Evolutionary conservation across 345 rosid species (phyloP).

Genomic region (Isatis tinctoria): DNA sequence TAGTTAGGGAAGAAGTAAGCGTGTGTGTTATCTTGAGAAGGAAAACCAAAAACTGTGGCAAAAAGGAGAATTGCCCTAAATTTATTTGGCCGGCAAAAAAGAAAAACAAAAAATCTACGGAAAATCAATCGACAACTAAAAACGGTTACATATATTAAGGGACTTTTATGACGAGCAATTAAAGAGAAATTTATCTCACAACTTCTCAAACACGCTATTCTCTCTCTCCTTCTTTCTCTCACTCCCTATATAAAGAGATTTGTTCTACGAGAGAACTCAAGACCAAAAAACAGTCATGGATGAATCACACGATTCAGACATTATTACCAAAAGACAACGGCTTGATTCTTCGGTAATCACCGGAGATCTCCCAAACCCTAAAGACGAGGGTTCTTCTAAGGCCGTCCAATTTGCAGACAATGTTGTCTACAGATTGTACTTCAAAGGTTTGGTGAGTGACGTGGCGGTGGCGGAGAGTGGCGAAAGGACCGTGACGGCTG

Average conservation of each 20-base stretch:
- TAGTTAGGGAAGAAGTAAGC: no score
- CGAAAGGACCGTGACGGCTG: neutral
- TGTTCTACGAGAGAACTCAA: neutral
- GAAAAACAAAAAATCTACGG: neutral
- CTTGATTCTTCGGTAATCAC: neutral
- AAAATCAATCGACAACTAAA: neutral
- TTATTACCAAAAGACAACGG: neutral
- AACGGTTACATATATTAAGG: neutral
- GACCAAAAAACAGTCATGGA: neutral
- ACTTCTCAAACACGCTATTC: neutral
- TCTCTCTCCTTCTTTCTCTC: neutral
- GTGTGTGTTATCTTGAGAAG: no score
- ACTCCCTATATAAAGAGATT: neutral
- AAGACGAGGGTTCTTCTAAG: neutral
- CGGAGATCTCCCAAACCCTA: neutral
- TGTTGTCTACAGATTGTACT: constrained; percentile 4
- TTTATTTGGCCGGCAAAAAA: no score
- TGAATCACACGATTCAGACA: neutral
- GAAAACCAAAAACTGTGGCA: no score
- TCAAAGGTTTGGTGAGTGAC: constrained; percentile 10
- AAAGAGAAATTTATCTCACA: neutral
- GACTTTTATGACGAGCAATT: neutral
- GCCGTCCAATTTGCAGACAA: neutral
- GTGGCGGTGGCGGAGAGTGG: neutral
- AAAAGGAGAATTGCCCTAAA: no score